Evolutionary conservation across 73 alveolate genomes (phyloP), one percentile per base, ranked within the genome.

Genomic region (Paramecium caudatum): DNA sequence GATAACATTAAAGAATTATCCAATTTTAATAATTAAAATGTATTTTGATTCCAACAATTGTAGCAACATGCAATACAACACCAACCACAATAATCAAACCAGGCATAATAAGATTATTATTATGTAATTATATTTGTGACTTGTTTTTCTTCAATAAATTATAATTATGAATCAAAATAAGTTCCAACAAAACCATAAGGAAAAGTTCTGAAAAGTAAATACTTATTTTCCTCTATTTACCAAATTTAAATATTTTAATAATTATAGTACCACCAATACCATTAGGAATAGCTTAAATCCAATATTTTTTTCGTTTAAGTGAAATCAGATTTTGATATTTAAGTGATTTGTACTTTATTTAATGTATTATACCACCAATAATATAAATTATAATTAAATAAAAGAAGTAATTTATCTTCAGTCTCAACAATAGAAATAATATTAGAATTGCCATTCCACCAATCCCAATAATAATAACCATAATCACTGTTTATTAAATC

Each of bases 391-490:
- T 23, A 55, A 23, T 55, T 55, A 25, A 9, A 27, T 1, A 43
- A 27, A 8, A 55, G 46, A 4, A 55, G 23, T 55, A 55, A 55
- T 27, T 55, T 37, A 55, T 15, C 30, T 1, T 55, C 41, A 4
- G 80, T 55, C 30, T 55, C 80, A 19, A 55, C n/a, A 27, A 55
- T 25, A 9, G 80, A 55, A 55, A 55, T 27, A 2, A 19, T 27
- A 55, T 55, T 55, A n/a, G n/a, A n/a, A 55, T 55, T 55, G 12
- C 30, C 30, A 23, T 23, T 23, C 46, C 46, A 55, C 80, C 46
- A 55, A 10, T 55, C 46, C 80, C 80, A 55, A 55, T 55, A 55
- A 21, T 23, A 23, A 21, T 55, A n/a, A n/a, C n/a, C n/a, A n/a
- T n/a, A n/a, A n/a, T n/a, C n/a, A n/a, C n/a, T 1, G 23, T 55